Conservation (phyloP, 2,329 filamentous ascomycete species). For the Colletotrichum sansevieriae region DNA sequence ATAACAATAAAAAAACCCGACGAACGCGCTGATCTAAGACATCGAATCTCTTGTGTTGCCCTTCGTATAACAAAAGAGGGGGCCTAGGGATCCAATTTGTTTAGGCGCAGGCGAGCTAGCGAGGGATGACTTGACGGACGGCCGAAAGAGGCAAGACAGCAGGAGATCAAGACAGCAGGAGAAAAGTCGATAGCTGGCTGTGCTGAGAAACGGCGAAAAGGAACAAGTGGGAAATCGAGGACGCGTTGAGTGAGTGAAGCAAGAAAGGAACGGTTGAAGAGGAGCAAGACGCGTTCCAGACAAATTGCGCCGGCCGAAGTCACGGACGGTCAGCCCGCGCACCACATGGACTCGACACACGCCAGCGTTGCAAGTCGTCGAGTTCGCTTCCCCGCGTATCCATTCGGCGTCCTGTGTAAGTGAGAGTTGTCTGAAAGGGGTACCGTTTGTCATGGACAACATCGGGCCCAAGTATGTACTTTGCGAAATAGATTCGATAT, state of each 20-base stretch:
- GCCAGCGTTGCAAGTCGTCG: conserved; percentile 20
- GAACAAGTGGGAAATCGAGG: conserved; percentile 13
- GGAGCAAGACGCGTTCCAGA: conserved; percentile 1
- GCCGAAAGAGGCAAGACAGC: conserved; percentile 19
- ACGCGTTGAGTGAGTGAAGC: not conserved
- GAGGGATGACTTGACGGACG: conserved; percentile 11
- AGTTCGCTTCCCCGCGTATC: conserved; percentile 35
- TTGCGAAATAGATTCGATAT: not conserved
- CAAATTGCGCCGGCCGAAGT: conserved; percentile 10
- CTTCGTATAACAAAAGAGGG: conserved; percentile 12
- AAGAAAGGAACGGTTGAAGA: not conserved
- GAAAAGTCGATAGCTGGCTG: not conserved
- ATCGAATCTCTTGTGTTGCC: conserved; percentile 21
- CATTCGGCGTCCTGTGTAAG: conserved; percentile 10
- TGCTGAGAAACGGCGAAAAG: not conserved
- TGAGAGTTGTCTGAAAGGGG: not conserved
- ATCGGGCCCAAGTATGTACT: not conserved
- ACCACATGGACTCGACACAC: conserved; percentile 26
- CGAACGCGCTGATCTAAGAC: conserved; percentile 26
- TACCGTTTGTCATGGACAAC: not conserved
- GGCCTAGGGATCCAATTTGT: conserved; percentile 16
- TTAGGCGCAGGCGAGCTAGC: not conserved
- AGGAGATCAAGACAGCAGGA: conserved; percentile 9
- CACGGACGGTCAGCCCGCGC: conserved; percentile 29
- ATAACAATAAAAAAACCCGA: conserved; percentile 17